Evolutionary conservation across 2,329 filamentous ascomycete species (phyloP).

Genomic region (Xylariaceae sp.): DNA sequence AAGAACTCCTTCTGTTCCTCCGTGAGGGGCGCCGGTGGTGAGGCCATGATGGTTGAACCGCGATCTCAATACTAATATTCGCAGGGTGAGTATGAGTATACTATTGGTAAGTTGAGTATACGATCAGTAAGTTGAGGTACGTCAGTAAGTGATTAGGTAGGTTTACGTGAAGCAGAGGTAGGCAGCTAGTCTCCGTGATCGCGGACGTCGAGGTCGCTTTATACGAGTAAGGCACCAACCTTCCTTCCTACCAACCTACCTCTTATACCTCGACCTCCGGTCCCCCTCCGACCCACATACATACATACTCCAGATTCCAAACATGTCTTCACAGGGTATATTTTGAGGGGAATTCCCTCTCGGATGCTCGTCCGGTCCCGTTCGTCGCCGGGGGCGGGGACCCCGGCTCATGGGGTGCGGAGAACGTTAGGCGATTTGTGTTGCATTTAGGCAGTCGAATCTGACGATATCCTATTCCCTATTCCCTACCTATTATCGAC

Average conservation of each 20-base stretch:
- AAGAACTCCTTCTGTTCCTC: slow-evolving; percentile 41
- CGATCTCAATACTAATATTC: background rate
- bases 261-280: no score
- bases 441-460: background rate
- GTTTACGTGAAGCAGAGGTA: no score
- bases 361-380: background rate
- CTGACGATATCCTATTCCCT: background rate
- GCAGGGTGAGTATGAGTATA: no score
- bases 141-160: background rate
- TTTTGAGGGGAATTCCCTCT: background rate
- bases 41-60: slow-evolving; percentile 20
- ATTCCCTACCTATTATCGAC: no score
- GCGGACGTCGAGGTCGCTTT: no score
- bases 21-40: slow-evolving; percentile 28
- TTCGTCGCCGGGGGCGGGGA: background rate
- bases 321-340: no score
- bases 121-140: background rate
- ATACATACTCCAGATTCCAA: no score
- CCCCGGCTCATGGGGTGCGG: slow-evolving; percentile 18
- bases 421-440: slow-evolving; percentile 9
- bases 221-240: no score
- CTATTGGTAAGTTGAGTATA: no score
- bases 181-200: no score
- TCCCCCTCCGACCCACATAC: no score
- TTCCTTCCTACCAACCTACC: no score